These are phyloP conservation scores for Penicillium sp. DNA, from an alignment of 2,329 filamentous ascomycete species.

Conservation along the genomic window DNA sequence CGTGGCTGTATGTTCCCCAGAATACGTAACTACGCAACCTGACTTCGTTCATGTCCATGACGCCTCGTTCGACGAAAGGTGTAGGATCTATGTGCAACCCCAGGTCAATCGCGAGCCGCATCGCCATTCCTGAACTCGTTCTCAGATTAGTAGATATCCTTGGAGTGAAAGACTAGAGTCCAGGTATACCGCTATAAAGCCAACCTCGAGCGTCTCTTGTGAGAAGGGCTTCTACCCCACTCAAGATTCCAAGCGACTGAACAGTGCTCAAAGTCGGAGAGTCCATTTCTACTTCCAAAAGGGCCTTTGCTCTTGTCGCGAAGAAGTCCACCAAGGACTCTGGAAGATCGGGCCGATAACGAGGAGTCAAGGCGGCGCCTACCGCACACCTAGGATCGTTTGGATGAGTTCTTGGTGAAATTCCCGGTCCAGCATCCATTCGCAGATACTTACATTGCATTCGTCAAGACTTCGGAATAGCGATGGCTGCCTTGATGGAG, in stretches of 20 bases:
- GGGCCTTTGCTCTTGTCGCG: slow-evolving; percentile 28
- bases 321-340: slow-evolving; percentile 27
- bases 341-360: slow-evolving; percentile 4
- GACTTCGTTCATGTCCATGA: slow-evolving; percentile 1
- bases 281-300: slow-evolving; percentile 34
- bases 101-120: slow-evolving; percentile 27
- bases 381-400: slow-evolving; percentile 3
- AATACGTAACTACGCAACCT: slow-evolving; percentile 1
- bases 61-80: slow-evolving; percentile 3
- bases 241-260: slow-evolving; percentile 32
- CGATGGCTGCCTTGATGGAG: background rate
- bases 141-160: background rate
- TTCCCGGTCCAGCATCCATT: no score
- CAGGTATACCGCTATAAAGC: slow-evolving; percentile 31
- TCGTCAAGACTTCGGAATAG: slow-evolving; percentile 8
- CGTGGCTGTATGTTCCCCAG: slow-evolving; percentile 9
- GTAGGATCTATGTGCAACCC: slow-evolving; percentile 13
- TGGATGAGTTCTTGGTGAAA: no score
- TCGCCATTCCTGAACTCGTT: slow-evolving; percentile 25
- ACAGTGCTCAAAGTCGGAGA: slow-evolving; percentile 31
- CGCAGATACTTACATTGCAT: slow-evolving; percentile 5
- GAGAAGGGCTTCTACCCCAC: slow-evolving; percentile 27
- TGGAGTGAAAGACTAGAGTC: background rate
- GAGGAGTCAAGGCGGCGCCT: slow-evolving; percentile 1
- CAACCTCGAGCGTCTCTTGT: slow-evolving; percentile 34